Percentiles rank a stretch among this genome's conserved stretches.
Evolutionary conservation across 73 alveolate genomes (phyloP).

Genomic region (Paramecium octaurelia): DNA sequence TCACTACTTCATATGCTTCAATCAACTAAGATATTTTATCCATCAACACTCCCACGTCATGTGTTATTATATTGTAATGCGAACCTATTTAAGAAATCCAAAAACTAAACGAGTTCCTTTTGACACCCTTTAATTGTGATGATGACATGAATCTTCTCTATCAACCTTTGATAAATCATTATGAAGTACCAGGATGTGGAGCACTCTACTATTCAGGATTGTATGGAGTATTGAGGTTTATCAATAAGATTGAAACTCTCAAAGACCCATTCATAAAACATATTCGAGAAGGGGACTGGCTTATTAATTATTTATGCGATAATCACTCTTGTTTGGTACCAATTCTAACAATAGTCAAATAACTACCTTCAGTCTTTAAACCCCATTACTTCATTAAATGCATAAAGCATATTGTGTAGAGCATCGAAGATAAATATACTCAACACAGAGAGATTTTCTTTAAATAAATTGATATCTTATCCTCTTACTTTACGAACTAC

Average conservation of each 20-base stretch:
- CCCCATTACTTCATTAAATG: background rate
- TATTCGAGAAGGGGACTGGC: constrained; percentile 14
- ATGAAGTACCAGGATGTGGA: constrained; percentile 38
- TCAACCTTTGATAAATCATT: constrained; percentile 12
- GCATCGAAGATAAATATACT: background rate
- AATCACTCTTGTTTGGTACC: background rate
- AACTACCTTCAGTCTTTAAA: background rate
- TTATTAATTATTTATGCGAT: background rate
- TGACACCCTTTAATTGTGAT: background rate
- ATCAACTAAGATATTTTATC: background rate
- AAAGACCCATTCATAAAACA: background rate
- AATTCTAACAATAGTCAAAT: background rate
- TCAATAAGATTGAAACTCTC: background rate
- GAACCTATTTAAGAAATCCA: background rate
- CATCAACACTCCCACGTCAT: background rate
- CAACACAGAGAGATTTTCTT: background rate
- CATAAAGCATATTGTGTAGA: background rate
- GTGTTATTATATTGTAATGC: background rate
- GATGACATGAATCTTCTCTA: background rate
- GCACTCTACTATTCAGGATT: background rate
- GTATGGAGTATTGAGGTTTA: background rate
- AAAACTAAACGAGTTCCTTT: background rate
- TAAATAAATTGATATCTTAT: background rate
- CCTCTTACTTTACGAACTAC: background rate
- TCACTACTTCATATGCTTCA: background rate